Percentiles rank a stretch among this genome's conserved stretches.
Conservation (phyloP, 2,329 filamentous ascomycete genomes). For the Talaromyces rugulosus region DNA sequence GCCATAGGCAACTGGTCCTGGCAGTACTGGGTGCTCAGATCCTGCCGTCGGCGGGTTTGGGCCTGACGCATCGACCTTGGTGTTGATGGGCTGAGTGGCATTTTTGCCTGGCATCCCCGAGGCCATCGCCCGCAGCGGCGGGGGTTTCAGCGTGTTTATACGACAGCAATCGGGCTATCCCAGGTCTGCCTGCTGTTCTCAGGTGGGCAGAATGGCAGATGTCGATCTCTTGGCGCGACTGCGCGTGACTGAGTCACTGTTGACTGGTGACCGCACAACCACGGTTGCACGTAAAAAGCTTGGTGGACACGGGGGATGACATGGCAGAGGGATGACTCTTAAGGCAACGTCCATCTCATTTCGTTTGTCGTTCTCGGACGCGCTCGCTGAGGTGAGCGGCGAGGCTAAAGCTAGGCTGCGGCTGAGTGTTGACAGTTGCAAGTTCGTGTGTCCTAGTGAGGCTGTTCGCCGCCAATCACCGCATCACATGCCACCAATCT, state of each 20-base stretch:
- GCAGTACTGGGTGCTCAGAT: neutral
- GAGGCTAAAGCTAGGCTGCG: neutral
- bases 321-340: neutral
- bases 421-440: constrained; percentile 3
- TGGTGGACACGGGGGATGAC: neutral
- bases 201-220: constrained; percentile 2
- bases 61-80: neutral
- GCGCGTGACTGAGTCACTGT: constrained; percentile 8
- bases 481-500: constrained; percentile 4
- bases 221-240: constrained; percentile 10
- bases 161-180: neutral
- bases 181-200: neutral
- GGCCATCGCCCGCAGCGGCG: neutral
- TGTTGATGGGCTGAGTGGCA: neutral
- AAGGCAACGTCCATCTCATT: neutral
- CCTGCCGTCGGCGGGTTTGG: constrained; percentile 2
- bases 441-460: constrained; percentile 3
- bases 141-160: neutral
- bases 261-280: neutral
- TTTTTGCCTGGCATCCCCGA: constrained; percentile 2
- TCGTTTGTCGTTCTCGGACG: neutral
- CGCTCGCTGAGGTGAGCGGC: neutral
- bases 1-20: neutral
- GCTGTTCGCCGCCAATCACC: constrained; percentile 7
- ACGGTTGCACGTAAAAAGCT: neutral